Evolutionary conservation across 1,284 basidiomycete genomes (phyloP).

Genomic region (Dichomitus squalens): DNA sequence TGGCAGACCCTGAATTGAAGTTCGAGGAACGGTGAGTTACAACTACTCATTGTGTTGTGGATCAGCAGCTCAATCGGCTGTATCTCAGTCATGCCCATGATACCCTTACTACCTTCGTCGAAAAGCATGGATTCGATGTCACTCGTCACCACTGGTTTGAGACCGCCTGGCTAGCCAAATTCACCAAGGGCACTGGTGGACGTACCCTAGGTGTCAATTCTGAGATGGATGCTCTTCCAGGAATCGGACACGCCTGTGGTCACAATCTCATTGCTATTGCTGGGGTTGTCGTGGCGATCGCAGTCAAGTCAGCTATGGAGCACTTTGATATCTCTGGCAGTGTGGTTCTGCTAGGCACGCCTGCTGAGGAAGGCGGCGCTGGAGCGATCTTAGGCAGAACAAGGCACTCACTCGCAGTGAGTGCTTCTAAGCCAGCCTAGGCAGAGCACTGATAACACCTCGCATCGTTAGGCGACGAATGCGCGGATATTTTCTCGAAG

Average conservation of each 20-base stretch:
- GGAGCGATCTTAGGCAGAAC: constrained; percentile 79
- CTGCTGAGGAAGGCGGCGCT: constrained; percentile 82
- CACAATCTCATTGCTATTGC: constrained; percentile 86
- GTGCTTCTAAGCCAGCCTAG: constrained; percentile 21
- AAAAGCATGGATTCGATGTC: constrained; percentile 61
- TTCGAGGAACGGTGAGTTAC: constrained; percentile 35
- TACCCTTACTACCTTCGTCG: constrained; percentile 56
- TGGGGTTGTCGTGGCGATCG: constrained; percentile 78
- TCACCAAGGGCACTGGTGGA: constrained; percentile 58
- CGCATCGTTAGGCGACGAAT: constrained; percentile 29
- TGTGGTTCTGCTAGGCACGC: constrained; percentile 83
- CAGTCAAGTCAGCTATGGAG: constrained; percentile 58
- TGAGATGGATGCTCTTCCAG: constrained; percentile 68
- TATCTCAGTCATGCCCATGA: constrained; percentile 54
- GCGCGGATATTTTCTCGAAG: constrained; percentile 29
- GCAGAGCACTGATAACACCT: background rate
- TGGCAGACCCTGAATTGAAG: constrained; percentile 29
- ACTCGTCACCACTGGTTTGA: constrained; percentile 64
- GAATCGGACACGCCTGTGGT: constrained; percentile 79
- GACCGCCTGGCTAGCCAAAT: constrained; percentile 81
- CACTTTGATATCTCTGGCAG: constrained; percentile 69
- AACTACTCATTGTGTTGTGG: too few relatives aligned
- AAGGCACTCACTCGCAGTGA: constrained; percentile 55
- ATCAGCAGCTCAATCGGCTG: background rate
- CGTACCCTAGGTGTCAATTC: constrained; percentile 74